Evolutionary conservation across 225 moss, liverwort and hornwort species (phyloP).

Genomic region (Pseudoscleropodium purum): DNA sequence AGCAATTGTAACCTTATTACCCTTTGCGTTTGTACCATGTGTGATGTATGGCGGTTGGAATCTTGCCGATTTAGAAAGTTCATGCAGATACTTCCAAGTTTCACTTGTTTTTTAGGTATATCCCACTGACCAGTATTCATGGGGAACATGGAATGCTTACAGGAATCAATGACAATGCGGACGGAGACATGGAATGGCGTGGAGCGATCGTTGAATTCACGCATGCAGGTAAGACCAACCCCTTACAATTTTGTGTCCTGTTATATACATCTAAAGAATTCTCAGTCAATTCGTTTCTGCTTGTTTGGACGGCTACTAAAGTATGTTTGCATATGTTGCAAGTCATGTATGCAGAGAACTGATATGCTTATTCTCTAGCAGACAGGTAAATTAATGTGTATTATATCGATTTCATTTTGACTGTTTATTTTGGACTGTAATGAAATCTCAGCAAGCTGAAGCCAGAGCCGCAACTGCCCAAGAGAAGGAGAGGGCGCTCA

Average conservation of each 20-base stretch:
- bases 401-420: background rate
- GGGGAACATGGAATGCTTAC: background rate
- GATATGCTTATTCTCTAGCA: background rate
- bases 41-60: background rate
- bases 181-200: constrained; percentile 85
- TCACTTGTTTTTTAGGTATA: background rate
- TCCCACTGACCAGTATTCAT: background rate
- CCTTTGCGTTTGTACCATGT: background rate
- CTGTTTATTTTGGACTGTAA: background rate
- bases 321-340: background rate
- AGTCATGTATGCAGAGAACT: background rate
- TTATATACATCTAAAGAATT: background rate
- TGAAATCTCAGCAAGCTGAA: constrained; percentile 70
- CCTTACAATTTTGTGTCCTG: background rate
- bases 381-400: background rate
- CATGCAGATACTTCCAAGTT: background rate
- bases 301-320: background rate
- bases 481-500: constrained; percentile 80
- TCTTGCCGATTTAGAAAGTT: background rate
- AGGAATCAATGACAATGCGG: constrained; percentile 82
- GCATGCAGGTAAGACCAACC: constrained; percentile 45
- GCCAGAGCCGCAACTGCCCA: constrained; percentile 84
- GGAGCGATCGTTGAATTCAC: constrained; percentile 84
- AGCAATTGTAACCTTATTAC: background rate
- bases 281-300: background rate